A percentile compares a stretch with the other conserved stretches of the same genome.
Conservation (phyloP, 345 rosid genomes). For the Lepidium africanum region DNA sequence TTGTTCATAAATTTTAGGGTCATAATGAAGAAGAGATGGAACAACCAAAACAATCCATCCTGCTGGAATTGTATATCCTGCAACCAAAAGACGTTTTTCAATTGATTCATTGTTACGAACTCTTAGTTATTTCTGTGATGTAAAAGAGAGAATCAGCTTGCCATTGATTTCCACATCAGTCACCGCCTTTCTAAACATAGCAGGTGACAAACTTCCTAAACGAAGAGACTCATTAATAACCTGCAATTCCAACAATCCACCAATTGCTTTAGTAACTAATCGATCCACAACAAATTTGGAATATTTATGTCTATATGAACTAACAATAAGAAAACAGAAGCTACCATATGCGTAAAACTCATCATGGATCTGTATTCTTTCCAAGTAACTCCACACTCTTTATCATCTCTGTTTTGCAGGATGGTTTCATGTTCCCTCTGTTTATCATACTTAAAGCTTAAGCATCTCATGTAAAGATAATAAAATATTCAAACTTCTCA, state of each 20-base stretch:
- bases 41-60: too few species aligned
- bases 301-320: neutral
- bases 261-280: neutral
- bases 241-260: conserved; percentile 10
- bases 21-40: conserved; percentile 15
- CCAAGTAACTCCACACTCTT: conserved; percentile 20
- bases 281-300: neutral
- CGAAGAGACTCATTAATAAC: conserved; percentile 42
- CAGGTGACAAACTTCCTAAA: conserved; percentile 34
- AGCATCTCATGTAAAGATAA: neutral
- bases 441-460: neutral
- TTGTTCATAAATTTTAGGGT: conserved; percentile 24
- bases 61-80: too few species aligned
- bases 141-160: neutral
- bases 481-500: neutral
- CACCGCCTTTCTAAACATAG: conserved; percentile 30
- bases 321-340: neutral
- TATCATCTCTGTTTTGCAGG: conserved; percentile 9
- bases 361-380: conserved; percentile 30
- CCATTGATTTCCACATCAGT: conserved; percentile 31
- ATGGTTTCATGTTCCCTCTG: conserved; percentile 39
- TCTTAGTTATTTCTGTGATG: neutral
- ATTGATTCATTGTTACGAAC: neutral
- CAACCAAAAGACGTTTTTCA: neutral
- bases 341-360: conserved; percentile 30